Conservation (phyloP, 768 basidiomycete genomes). For the Collybia sp. region DNA sequence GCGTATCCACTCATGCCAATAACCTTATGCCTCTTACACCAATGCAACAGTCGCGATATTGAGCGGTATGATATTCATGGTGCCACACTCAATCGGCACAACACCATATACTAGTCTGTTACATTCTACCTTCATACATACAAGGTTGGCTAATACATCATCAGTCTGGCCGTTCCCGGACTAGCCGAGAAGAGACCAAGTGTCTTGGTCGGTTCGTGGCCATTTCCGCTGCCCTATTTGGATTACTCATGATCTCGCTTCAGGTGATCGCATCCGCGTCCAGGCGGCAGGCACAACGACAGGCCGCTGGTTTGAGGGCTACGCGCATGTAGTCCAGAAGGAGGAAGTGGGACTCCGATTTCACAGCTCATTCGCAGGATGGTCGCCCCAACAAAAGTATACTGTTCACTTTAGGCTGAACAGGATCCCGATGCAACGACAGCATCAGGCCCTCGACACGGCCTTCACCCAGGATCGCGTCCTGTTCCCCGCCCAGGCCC, state of each 20-base stretch:
- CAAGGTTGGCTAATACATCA: background rate
- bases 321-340: slow-evolving; percentile 47
- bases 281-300: slow-evolving; percentile 29
- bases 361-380: slow-evolving; percentile 34
- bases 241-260: background rate
- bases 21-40: too few relatives aligned
- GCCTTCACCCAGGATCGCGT: slow-evolving; percentile 39
- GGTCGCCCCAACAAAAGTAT: slow-evolving; percentile 30
- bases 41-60: slow-evolving; percentile 27
- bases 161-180: slow-evolving; percentile 40
- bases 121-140: slow-evolving; percentile 1
- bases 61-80: slow-evolving; percentile 31
- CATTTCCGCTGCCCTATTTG: background rate
- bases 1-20: slow-evolving; percentile 3
- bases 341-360: slow-evolving; percentile 50
- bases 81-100: slow-evolving; percentile 24
- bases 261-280: slow-evolving; percentile 53
- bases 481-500: slow-evolving; percentile 39
- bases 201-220: slow-evolving; percentile 44
- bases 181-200: slow-evolving; percentile 56
- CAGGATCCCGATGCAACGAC: slow-evolving; percentile 48
- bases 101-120: slow-evolving; percentile 32
- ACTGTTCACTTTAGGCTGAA: slow-evolving; percentile 55
- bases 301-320: slow-evolving; percentile 57
- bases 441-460: slow-evolving; percentile 53